Evolutionary conservation across 2,329 filamentous ascomycete species (phyloP), one percentile per base, ranked within the genome.

Genomic region (Xylariaceae sp.): DNA sequence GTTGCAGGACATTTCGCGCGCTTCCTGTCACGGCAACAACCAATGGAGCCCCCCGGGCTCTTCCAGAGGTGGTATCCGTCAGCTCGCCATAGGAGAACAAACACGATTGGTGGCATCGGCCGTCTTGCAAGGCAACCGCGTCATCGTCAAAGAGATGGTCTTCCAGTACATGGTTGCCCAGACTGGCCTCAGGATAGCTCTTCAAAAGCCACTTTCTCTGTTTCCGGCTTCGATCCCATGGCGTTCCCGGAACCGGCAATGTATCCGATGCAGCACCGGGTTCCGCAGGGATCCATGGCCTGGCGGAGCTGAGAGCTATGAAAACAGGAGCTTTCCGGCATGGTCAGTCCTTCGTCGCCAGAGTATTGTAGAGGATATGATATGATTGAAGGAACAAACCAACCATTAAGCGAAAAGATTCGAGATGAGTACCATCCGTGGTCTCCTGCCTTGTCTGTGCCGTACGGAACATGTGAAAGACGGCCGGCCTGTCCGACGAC

Each of bases 1-100:
- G 53, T 2, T 74, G 73, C 8, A 87, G 60, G 1, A 74, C 60
- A 47, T 81, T 73, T 1, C 77, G 75, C 11, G 68, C 70, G 34
- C 70, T 67, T n/a, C 82, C 82, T 2, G 70, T 64, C 4, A 64
- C 70, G 51, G 63, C 70, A 45, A 65, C 74, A 44, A 70, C 65
- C 49, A 64, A 57, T 2, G 64, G 59, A 9, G 59, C 57, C 12
- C 53, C 56, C 1, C 40, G 47, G 21, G 48, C 31, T 18, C 40
- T 50, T 3, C 53, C 50, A 13, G 58, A 40, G 27, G 60, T 65
- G 13, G 61, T 44, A 46, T 76, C 64, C 2, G 63, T 57, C 46
- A 78, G 67, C 40, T 75, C 70, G 1, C 81, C 81, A 18, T 77
- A 63, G 2, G 73, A 70, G 15, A 86, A 64, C 4, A 82, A 55